Base-by-base conservation (phyloP, 352 stramenopile species). In the Globisporangium parvum region DNA sequence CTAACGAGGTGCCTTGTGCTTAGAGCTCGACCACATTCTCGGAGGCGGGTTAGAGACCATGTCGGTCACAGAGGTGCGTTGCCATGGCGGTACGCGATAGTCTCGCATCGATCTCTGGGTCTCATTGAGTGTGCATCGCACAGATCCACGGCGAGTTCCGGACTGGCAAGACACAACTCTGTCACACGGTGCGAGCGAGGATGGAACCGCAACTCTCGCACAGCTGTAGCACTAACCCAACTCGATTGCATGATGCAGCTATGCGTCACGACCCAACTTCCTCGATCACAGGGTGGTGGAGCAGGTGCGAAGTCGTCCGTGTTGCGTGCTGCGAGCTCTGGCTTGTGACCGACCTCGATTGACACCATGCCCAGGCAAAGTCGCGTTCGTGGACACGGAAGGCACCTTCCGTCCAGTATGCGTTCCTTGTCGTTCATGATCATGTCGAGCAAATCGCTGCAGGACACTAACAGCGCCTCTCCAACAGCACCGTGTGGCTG, bases 121-220 rank as follows among this genome's bases (percentile, higher is more conserved):
- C n/a, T 17, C 6, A 21, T 31, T 31, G 11, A 26, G 0, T 42
- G 11, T 26, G 41, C n/a, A 1, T 28, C 18, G 39, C 18, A 31
- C 14, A 96, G 85, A 73, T 96, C 54, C 91, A 93, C 52, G 89
- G 93, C 18, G 93, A 98, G 60, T 98, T 97, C 61, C 75, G 94
- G 18, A 98, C 93, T 18, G 94, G 93, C 21, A 98, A 98, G 66
- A 98, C 93, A 1, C 93, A 98, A 60, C 70, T 98, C 18, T 93
- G 85, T 41, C 93, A 97, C 65, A 98, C 93, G 40, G 81, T 89
- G 78, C 18, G 14, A 31, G 41, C 0, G 18, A 14, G 6, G 26
- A 9, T 9, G 39, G 18, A 10, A 2, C 39, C 18, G 18, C 18
- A 18, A 9, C 39, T 45, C 15, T 4, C 31, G 6, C 8, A 11